Evolutionary conservation across 768 basidiomycete species (phyloP), one percentile per base, ranked within the genome.

Genomic region (Amanita inopinata): DNA sequence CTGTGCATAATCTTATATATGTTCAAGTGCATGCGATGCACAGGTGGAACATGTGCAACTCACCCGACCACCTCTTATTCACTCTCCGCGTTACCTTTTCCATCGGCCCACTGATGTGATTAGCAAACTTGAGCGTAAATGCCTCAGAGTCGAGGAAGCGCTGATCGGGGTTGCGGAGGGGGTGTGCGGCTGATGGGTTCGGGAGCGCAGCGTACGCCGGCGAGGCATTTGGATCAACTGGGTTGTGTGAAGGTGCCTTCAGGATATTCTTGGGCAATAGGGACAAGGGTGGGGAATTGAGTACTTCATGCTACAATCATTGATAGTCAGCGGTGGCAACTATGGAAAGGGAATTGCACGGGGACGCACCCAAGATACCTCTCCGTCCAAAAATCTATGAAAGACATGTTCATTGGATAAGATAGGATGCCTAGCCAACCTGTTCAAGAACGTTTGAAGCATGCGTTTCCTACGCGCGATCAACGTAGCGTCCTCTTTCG

Each of bases 351-450:
- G 18, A 48, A 48, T 37, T 37, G 27, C 41, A 36, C 38, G 39
- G n/a, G 38, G 11, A 61, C 80, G 27, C 50, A 89, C 88, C 96
- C 96, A 99, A 33, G 92, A 93, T 17, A 94, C 89, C 43, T 94
- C 89, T 20, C 90, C 89, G 51, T 96, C 90, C 28, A 99, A 68
- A 62, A 99, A 99, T 5, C 92, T 76, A 61, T 96, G 92, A 52
- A 98, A 93, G 28, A 97, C 82, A 61, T 93, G 88, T 51, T 98
- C 96, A 43, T 91, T 89, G 4, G 92, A 93, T 38, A 98, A 61
- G 43, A 96, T 94, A n/a, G 89, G 90, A 62, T 98, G 96, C 23
- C 80, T 73, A 11, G 80, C 83, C 39, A 94, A 61, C 40, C 96
- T 76, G 56, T 94, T 93, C 33, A 99, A 67, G 64, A 98, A 99